Conservation (phyloP, 2,329 filamentous ascomycete species). For the Colletotrichum falcatum region DNA sequence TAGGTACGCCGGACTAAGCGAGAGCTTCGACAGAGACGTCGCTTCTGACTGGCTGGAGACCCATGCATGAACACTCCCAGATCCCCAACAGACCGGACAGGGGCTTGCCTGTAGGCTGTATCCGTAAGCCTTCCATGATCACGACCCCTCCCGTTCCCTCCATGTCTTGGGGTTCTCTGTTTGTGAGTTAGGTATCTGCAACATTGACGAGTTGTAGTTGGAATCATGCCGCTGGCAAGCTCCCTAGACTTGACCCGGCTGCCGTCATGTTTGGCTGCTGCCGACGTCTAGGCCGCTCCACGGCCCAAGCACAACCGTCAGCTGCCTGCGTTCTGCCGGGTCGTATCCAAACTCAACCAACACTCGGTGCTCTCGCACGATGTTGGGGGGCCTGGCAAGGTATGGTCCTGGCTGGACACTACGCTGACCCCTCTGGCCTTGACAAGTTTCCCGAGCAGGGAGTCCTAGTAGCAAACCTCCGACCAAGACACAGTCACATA, state of each 20-base stretch:
- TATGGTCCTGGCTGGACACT: background rate
- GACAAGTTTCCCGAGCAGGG: background rate
- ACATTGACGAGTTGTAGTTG: background rate
- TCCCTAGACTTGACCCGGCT: background rate
- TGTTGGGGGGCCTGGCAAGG: background rate
- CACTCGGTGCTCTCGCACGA: background rate
- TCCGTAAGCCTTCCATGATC: no score
- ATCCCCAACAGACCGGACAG: background rate
- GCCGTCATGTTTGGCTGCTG: no score
- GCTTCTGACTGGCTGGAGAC: constrained; percentile 3
- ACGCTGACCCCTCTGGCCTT: background rate
- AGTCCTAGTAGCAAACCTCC: background rate
- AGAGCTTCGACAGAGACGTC: no score
- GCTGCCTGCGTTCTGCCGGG: background rate
- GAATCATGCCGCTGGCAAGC: background rate
- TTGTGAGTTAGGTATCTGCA: background rate
- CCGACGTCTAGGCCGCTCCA: background rate
- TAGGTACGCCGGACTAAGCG: no score
- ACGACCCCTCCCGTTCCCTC: background rate
- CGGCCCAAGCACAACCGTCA: background rate
- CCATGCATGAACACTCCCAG: constrained; percentile 7
- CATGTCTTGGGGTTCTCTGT: background rate
- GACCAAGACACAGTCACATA: background rate
- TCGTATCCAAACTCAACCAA: background rate
- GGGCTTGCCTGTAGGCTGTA: constrained; percentile 30